Percentiles rank a stretch among this genome's conserved stretches.
Conservation (phyloP, 2,329 filamentous ascomycete species). For the Curvularia lunata region DNA sequence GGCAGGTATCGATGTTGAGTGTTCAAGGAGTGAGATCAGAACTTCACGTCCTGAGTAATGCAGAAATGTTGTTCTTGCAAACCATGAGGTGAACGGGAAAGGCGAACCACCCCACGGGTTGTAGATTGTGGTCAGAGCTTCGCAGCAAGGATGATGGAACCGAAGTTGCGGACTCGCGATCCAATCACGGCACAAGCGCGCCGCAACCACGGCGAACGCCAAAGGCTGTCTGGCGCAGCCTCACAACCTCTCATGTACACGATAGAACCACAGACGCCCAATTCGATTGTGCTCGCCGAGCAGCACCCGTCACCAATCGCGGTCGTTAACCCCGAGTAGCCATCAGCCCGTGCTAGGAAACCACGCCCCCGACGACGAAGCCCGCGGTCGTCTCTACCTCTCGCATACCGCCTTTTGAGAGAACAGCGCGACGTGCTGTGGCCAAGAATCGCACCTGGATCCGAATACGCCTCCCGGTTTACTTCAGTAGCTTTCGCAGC, state of each 20-base stretch:
- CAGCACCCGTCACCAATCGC: neutral
- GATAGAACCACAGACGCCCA: neutral
- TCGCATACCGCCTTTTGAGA: slow-evolving; percentile 14
- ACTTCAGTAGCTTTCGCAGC: neutral
- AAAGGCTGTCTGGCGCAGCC: slow-evolving; percentile 1
- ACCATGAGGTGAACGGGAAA: neutral
- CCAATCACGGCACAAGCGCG: slow-evolving; percentile 25
- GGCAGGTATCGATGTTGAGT: neutral
- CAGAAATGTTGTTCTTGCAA: neutral
- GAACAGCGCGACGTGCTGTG: neutral
- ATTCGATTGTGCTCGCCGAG: neutral
- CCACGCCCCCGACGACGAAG: slow-evolving; percentile 1
- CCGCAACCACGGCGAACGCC: slow-evolving; percentile 21
- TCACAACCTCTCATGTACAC: slow-evolving; percentile 8
- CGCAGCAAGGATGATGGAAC: slow-evolving; percentile 15
- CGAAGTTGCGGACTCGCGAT: slow-evolving; percentile 24
- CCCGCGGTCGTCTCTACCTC: neutral
- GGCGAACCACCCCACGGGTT: neutral
- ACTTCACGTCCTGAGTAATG: neutral
- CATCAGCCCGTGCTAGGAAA: neutral
- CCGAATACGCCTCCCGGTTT: neutral
- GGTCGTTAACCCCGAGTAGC: neutral
- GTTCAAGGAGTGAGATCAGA: neutral
- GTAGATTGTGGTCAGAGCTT: slow-evolving; percentile 10
- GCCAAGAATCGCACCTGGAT: neutral